Conservation (phyloP, 73 alveolate genomes). For the Halteria grandinella region DNA sequence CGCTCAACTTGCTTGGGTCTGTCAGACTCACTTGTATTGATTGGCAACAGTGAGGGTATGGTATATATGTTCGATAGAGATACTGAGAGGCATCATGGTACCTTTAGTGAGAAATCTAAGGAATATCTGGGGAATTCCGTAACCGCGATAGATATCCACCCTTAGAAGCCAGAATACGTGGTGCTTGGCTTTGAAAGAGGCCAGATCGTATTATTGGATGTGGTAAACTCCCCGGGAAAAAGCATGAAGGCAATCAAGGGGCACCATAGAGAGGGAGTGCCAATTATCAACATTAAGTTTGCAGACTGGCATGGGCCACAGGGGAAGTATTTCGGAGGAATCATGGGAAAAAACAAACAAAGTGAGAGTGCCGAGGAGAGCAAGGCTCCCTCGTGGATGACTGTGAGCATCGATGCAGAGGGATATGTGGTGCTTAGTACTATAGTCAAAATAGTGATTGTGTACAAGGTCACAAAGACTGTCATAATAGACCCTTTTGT, state of each 20-base stretch:
- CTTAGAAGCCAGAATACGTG: constrained; percentile 26
- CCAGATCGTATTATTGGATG: constrained; percentile 55
- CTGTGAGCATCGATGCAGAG: constrained; percentile 22
- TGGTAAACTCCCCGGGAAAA: constrained; percentile 22
- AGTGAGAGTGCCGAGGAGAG: neutral
- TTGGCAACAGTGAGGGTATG: constrained; percentile 46
- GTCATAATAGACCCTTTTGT: neutral
- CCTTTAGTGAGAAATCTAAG: constrained; percentile 33
- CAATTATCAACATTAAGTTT: constrained; percentile 28
- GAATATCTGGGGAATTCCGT: constrained; percentile 52
- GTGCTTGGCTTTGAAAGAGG: constrained; percentile 64
- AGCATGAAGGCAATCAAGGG: constrained; percentile 46
- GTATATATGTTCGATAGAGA: constrained; percentile 36
- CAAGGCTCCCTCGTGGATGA: constrained; percentile 24
- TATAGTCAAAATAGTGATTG: neutral
- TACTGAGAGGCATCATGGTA: constrained; percentile 16
- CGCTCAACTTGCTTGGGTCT: constrained; percentile 28
- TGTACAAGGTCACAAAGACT: neutral
- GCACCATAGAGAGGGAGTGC: constrained; percentile 15
- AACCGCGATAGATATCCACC: constrained; percentile 59
- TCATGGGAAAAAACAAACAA: too few relatives aligned
- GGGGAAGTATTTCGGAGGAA: neutral
- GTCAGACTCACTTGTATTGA: neutral
- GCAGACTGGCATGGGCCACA: constrained; percentile 1
- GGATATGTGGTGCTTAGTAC: constrained; percentile 24